Evolutionary conservation across 345 rosid genomes (phyloP).

Genomic region (Mangifera indica): DNA sequence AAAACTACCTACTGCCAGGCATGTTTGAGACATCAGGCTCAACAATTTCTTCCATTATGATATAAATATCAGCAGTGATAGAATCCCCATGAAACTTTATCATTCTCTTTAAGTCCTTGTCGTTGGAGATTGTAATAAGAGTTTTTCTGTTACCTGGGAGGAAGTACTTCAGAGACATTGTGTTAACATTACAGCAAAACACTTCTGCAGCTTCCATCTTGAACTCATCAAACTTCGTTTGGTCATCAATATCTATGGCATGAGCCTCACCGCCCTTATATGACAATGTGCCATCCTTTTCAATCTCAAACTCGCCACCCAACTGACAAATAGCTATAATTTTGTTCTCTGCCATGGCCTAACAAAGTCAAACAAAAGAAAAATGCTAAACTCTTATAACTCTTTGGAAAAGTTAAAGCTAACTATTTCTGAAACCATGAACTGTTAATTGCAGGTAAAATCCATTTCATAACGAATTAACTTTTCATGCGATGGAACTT

Average conservation of each 20-base stretch:
- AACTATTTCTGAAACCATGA: not conserved
- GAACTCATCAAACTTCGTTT: conserved; percentile 49
- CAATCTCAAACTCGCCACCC: conserved; percentile 56
- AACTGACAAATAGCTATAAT: conserved; percentile 72
- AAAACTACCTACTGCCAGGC: conserved; percentile 80
- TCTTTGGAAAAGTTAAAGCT: not conserved
- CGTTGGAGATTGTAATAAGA: conserved; percentile 70
- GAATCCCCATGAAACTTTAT: conserved; percentile 66
- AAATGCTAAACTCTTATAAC: not conserved
- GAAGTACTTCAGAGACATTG: conserved; percentile 70
- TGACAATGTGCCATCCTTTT: conserved; percentile 43
- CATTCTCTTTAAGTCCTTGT: conserved; percentile 61
- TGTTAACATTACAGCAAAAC: conserved; percentile 42
- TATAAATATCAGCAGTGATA: conserved; percentile 54
- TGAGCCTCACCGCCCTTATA: conserved; percentile 71
- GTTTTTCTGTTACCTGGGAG: conserved; percentile 86
- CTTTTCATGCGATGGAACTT: not conserved
- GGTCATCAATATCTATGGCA: conserved; percentile 62
- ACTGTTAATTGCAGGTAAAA: not conserved
- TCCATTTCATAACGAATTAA: not conserved
- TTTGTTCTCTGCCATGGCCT: conserved; percentile 63
- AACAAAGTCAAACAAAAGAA: not conserved
- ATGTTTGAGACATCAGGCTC: conserved; percentile 65
- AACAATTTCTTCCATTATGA: conserved; percentile 54
- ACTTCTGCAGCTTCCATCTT: conserved; percentile 65